phyloP scores from a whole-genome alignment of 768 basidiomycete species.

The Tulasnella sp. region DNA sequence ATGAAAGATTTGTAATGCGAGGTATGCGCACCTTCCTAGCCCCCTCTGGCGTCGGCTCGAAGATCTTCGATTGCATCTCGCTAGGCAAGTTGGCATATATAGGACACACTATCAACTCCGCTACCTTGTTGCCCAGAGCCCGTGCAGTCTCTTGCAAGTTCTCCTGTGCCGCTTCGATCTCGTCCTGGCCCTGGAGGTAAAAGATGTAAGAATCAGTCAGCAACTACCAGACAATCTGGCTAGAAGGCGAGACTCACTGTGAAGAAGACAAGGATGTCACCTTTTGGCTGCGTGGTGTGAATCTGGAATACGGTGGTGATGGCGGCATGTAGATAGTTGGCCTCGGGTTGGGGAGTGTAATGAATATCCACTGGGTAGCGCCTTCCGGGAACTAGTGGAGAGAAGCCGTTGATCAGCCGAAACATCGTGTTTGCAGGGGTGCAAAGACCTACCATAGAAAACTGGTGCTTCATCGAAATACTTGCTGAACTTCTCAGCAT shows the following conservation, averaged over 20 bases:
- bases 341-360: constrained; percentile 98
- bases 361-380: constrained; percentile 97
- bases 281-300: constrained; percentile 95
- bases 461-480: constrained; percentile 96
- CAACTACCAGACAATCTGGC: neutral
- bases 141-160: constrained; percentile 91
- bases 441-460: constrained; percentile 67
- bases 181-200: constrained; percentile 79
- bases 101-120: constrained; percentile 88
- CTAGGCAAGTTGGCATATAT: constrained; percentile 99
- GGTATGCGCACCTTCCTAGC: constrained; percentile 60
- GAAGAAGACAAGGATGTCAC: constrained; percentile 94
- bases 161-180: constrained; percentile 96
- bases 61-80: constrained; percentile 99
- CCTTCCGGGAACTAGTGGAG: constrained; percentile 73
- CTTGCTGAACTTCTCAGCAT: constrained; percentile 94
- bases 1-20: too few species aligned
- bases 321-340: constrained; percentile 96
- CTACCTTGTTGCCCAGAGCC: constrained; percentile 89
- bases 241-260: constrained; percentile 44
- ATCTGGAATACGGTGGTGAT: constrained; percentile 99
- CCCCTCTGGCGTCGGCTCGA: constrained; percentile 94
- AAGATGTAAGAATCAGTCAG: constrained; percentile 11
- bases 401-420: constrained; percentile 15
- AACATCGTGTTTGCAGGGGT: neutral